phyloP scores from a whole-genome alignment of 768 basidiomycete species.

The Boletales sp. region DNA sequence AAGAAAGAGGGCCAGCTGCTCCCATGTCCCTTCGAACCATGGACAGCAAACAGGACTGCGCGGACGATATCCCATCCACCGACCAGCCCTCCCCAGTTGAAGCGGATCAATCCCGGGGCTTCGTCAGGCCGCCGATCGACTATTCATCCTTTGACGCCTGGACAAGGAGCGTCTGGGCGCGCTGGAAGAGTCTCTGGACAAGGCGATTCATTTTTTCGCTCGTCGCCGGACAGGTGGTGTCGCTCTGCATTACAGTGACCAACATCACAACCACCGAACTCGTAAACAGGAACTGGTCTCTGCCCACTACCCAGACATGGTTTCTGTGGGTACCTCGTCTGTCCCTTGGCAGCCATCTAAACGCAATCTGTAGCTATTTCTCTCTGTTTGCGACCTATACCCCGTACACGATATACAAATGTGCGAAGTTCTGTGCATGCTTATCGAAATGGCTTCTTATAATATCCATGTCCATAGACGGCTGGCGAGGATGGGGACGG shows the following conservation, averaged over 20 bases:
- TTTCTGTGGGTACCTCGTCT: constrained; percentile 58
- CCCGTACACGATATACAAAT: constrained; percentile 86
- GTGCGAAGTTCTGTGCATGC: constrained; percentile 38
- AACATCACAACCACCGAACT: constrained; percentile 85
- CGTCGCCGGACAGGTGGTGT: constrained; percentile 77
- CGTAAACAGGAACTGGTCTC: constrained; percentile 59
- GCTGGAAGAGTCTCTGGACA: constrained; percentile 79
- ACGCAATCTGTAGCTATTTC: constrained; percentile 56
- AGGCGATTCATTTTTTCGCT: constrained; percentile 65
- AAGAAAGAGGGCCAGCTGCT: constrained; percentile 3
- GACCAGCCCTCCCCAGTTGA: not conserved
- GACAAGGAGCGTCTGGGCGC: constrained; percentile 44
- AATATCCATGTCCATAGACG: constrained; percentile 45
- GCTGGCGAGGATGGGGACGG: constrained; percentile 79
- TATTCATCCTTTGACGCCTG: constrained; percentile 62
- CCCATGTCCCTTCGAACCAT: constrained; percentile 17
- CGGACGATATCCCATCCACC: constrained; percentile 9
- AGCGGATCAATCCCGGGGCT: not conserved
- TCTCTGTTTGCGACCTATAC: constrained; percentile 73
- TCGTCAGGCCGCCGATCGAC: constrained; percentile 55
- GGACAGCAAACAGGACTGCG: constrained; percentile 21
- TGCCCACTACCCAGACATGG: constrained; percentile 80
- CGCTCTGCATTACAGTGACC: constrained; percentile 85
- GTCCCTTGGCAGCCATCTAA: not conserved
- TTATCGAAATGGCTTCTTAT: not conserved